Percentiles rank a stretch among this genome's conserved stretches.
Conservation (phyloP, 2,329 filamentous ascomycete species). For the Pseudogymnoascus sp. region DNA sequence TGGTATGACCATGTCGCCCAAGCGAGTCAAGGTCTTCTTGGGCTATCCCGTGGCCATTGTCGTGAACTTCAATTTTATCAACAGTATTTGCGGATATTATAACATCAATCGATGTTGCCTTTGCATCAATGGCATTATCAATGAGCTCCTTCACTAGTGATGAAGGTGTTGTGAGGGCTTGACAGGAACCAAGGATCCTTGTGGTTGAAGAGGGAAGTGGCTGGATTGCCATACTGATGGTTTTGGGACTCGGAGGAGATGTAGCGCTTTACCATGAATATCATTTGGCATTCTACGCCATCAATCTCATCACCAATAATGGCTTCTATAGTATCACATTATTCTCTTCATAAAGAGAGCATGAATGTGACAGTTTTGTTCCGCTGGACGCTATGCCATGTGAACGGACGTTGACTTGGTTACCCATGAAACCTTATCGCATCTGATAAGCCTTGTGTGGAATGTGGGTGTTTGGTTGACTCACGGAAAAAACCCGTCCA, state of each 20-base stretch:
- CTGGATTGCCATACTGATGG: slow-evolving; percentile 31
- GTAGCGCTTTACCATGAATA: background rate
- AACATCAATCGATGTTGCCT: slow-evolving; percentile 57
- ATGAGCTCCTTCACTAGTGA: slow-evolving; percentile 67
- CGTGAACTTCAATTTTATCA: slow-evolving; percentile 60
- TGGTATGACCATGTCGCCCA: slow-evolving; percentile 62
- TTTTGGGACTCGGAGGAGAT: background rate
- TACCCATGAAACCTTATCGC: slow-evolving; percentile 7
- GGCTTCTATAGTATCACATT: background rate
- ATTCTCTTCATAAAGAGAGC: background rate
- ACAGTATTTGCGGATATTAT: slow-evolving; percentile 57
- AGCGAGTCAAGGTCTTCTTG: slow-evolving; percentile 52
- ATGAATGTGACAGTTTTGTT: background rate
- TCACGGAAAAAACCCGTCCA: slow-evolving; percentile 5
- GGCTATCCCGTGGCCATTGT: slow-evolving; percentile 66
- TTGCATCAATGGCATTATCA: slow-evolving; percentile 68
- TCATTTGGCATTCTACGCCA: background rate
- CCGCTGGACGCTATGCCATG: background rate
- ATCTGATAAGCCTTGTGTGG: slow-evolving; percentile 4
- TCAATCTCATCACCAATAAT: background rate
- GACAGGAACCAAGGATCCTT: slow-evolving; percentile 51
- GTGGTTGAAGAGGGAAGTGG: slow-evolving; percentile 41
- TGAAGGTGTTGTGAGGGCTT: slow-evolving; percentile 50
- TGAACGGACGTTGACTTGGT: background rate
- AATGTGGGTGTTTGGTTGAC: slow-evolving; percentile 6